These are phyloP conservation scores for Cercospora sp. DNA, from an alignment of 2,329 filamentous ascomycete genomes.

Conservation along the genomic window DNA sequence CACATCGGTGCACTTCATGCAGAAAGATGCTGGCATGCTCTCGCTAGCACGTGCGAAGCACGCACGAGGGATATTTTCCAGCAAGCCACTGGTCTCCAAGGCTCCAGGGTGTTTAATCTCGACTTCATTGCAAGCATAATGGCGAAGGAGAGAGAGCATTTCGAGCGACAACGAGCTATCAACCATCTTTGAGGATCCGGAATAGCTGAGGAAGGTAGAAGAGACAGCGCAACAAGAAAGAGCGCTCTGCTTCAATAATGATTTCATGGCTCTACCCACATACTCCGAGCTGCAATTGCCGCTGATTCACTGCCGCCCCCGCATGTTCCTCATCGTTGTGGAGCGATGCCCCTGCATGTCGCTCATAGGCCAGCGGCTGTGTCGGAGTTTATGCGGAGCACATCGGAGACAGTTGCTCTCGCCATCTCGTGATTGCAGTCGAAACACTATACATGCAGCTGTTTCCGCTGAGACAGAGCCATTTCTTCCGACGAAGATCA, in stretches of 20 bases:
- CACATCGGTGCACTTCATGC: neutral
- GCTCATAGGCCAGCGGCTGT: neutral
- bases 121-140: neutral
- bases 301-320: neutral
- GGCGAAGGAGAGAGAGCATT: neutral
- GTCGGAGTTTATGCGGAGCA: slow-evolving; percentile 3
- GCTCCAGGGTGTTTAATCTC: no score
- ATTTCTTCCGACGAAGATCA: neutral
- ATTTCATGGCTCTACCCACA: neutral
- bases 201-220: neutral
- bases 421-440: slow-evolving; percentile 3
- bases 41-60: neutral
- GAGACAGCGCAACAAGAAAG: neutral
- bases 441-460: neutral
- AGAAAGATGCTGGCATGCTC: neutral
- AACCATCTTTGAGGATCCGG: neutral
- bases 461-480: neutral
- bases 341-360: neutral
- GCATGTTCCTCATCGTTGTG: neutral
- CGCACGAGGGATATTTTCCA: neutral
- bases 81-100: no score
- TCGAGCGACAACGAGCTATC: neutral
- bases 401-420: neutral
- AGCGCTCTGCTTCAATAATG: neutral
- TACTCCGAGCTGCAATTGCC: neutral